Evolutionary conservation across 352 stramenopile species (phyloP).

Genomic region (Thalassiosira tumida): DNA sequence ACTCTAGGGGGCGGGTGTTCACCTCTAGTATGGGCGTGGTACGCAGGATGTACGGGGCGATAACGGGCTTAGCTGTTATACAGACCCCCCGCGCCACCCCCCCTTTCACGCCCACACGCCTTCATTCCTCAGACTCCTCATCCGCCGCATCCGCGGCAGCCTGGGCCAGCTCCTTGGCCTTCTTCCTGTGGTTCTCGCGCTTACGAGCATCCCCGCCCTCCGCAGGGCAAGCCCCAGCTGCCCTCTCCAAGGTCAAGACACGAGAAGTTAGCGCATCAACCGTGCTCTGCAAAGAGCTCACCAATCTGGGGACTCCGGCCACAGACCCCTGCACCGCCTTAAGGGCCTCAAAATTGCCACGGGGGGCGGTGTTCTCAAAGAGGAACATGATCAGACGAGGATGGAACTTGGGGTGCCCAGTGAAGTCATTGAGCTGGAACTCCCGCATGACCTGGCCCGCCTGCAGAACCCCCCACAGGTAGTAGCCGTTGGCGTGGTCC

Average conservation of each 20-base stretch:
- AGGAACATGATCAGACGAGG: background rate
- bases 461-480: background rate
- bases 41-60: too few species aligned
- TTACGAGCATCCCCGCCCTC: too few species aligned
- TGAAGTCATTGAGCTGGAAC: background rate
- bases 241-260: background rate
- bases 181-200: too few species aligned
- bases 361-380: background rate
- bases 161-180: background rate
- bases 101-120: too few species aligned
- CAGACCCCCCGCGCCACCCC: too few species aligned
- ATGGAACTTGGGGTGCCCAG: background rate
- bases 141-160: too few species aligned
- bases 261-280: background rate
- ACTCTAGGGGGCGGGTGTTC: background rate
- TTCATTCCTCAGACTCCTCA: too few species aligned
- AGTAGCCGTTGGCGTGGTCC: background rate
- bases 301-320: background rate
- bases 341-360: background rate
- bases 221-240: too few species aligned
- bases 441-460: background rate
- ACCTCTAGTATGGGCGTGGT: too few species aligned
- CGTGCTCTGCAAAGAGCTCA: background rate
- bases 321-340: background rate
- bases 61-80: too few species aligned